Base-by-base conservation (phyloP, 163 green algal genomes). In the Prototheca wickerhamii region DNA sequence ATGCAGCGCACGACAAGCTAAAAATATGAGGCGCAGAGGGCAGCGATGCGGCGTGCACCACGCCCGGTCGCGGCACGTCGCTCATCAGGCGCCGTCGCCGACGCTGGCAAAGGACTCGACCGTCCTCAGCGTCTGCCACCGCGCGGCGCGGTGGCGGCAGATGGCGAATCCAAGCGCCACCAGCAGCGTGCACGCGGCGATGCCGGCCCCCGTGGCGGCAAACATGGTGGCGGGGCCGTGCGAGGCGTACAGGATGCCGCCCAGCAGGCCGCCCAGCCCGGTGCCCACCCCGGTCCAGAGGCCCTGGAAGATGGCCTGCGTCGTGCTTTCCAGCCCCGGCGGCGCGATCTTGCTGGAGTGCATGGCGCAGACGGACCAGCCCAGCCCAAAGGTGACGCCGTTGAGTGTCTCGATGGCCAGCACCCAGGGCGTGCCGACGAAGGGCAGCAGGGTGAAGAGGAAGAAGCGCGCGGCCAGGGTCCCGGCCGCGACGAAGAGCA, bases 311-410 rank as follows among this genome's bases (percentile, higher is more conserved):
- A 75, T 34, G 15, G 37, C 68, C 53, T 74, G 67, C 29, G 35
- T 54, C 23, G 43, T 21, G 12, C 29, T 28, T 28, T 75, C 68
- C 61, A 75, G 64, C 18, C 68, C 68, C 2, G 68, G 68, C 15
- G 68, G 68, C 5, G 68, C 61, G 32, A 75, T 69, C 64, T 75
- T 75, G 60, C 29, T 56, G 50, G 34, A 58, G 60, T 75, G 70
- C 17, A 75, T 35, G 3, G 68, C 68, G 42, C 50, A 67, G 58
- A 61, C 68, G 17, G 54, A 67, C 68, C 68, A 75, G 37, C 68
- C 68, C 17, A 44, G 49, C 25, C 61, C 68, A 26, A 59, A 75
- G n/a, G 68, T 70, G 61, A 75, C 43, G 32, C 51, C 68, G 20
- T 75, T 61, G 28, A 75, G 54, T 3, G 51, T 33, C 59, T 75